Base-by-base conservation (phyloP, 2,329 filamentous ascomycete species). In the Kalmusia sp. region DNA sequence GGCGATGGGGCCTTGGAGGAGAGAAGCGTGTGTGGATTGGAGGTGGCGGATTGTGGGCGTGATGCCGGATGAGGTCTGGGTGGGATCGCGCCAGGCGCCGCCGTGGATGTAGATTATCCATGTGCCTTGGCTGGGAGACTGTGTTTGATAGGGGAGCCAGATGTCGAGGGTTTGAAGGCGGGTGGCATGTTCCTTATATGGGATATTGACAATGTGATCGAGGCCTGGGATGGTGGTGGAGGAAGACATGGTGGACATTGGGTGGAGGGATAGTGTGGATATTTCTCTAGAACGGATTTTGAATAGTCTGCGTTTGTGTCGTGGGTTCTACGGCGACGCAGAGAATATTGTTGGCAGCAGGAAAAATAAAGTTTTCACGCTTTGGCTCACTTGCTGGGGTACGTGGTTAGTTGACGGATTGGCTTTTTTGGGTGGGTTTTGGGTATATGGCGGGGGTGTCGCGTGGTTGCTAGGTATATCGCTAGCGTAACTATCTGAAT, bases 51-150 rank as follows among this genome's bases (percentile, higher is more conserved):
- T 68, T 0, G 77, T 73, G 25, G 72, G 69, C 22, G 62, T 45
- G 61, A 79, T 67, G 57, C 68, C 69, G 27, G 61, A 31, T 2
- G 72, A 66, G 35, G 64, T 68, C 57, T 79, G 75, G n/a, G 64
- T 55, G 3, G 79, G 78, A 55, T 81, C 79, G 57, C 75, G 76
- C 79, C 79, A 82, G 51, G 79, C 79, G 57, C 79, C 79, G 66
- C 79, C 79, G 65, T 81, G 79, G 61, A 81, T 64, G 66, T 77
- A 81, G 57, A 77, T 51, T 21, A 77, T 54, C 74, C 74, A 77
- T 52, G 22, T 38, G 24, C 17, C 5, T 39, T 28, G 14, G 38
- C 7, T 6, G 31, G 22, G n/a, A n/a, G n/a, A n/a, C n/a, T 58
- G 6, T 52, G 35, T 2, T 56, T 35, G 7, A 57, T 69, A 62